A percentile compares a stretch with the other conserved stretches of the same genome.
These are phyloP conservation scores for Myriosclerotinia scirpicola DNA, from an alignment of 2,329 filamentous ascomycete species.

Conservation along the genomic window DNA sequence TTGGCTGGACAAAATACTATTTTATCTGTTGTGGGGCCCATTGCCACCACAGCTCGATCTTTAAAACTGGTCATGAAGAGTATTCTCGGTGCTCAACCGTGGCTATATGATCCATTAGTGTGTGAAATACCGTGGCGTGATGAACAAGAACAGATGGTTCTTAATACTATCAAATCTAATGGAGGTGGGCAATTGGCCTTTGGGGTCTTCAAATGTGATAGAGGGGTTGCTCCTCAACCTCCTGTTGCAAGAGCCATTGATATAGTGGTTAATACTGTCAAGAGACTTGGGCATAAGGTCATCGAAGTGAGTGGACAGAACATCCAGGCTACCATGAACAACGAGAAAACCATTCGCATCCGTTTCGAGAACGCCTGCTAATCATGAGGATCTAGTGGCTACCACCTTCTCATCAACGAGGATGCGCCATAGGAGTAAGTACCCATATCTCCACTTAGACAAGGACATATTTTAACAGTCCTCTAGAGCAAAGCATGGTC, in stretches of 20 bases:
- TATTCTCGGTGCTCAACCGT: conserved; percentile 59
- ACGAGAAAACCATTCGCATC: background rate
- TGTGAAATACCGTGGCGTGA: conserved; percentile 65
- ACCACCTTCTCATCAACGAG: conserved; percentile 50
- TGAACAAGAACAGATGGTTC: conserved; percentile 42
- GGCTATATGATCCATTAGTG: conserved; percentile 65
- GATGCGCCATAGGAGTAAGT: conserved; percentile 45
- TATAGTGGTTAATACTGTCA: conserved; percentile 50
- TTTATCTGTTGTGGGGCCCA: conserved; percentile 61
- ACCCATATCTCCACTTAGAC: conserved; percentile 32
- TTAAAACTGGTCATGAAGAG: conserved; percentile 57
- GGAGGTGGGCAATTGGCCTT: conserved; percentile 49
- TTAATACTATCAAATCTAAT: conserved; percentile 44
- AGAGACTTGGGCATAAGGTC: conserved; percentile 55
- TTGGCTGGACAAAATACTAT: conserved; percentile 59
- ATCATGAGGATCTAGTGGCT: conserved; percentile 47
- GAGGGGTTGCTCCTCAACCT: conserved; percentile 52
- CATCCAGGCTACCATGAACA: background rate
- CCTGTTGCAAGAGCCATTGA: conserved; percentile 56
- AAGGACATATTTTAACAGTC: conserved; percentile 1
- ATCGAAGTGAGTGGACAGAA: conserved; percentile 41
- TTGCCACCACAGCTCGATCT: conserved; percentile 56
- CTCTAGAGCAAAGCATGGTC: conserved; percentile 41
- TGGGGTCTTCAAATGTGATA: conserved; percentile 55
- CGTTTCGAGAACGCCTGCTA: background rate